Evolutionary conservation across 1,284 basidiomycete species (phyloP), one percentile per base, ranked within the genome.

Genomic region (Vanrija sp.): DNA sequence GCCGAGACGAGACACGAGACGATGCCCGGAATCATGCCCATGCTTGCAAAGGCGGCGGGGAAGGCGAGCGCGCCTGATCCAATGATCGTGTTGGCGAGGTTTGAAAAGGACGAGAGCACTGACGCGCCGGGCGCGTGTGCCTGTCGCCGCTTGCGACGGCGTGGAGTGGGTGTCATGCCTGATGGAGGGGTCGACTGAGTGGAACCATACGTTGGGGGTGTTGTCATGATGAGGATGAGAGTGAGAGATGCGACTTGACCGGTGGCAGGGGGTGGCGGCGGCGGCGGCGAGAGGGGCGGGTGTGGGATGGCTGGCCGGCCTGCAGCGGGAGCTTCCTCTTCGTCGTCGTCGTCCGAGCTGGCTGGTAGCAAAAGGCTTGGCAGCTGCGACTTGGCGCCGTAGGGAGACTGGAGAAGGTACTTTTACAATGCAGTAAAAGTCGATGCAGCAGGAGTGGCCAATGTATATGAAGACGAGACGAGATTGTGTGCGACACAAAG

Each of bases 1-100:
- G 88, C 95, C 38, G 89, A 97, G 61, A 93, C 83, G n/a, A 87
- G 60, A 65, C 96, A 95, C 27, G 91, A 91, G 16, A 92, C 67
- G 49, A 93, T 83, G 12, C 95, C 95, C 3, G 92, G 89, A 51
- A 94, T 81, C 51, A 94, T 76, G 9, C 90, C 90, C 57, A 85
- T 84, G 24, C 89, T 87, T 4, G 90, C 89, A 80, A 94, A 84
- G 25, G 87, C 88, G 83, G 90, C 71, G 23, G 65, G 62, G 53
- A 64, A 67, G n/a, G 73, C 73, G 18, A 77, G 62, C 81, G 69
- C 75, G 83, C 89, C 90, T 54, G 87, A 90, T 15, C 90, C 89
- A 66, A 93, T 87, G 64, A 92, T 90, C 0, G 90, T 94, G 66
- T 94, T 90, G 43, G 84, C 79, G 49, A 92, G 77, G 66, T 93